Evolutionary conservation across 768 basidiomycete genomes (phyloP), one percentile per base, ranked within the genome.

Genomic region (Russula compacta): DNA sequence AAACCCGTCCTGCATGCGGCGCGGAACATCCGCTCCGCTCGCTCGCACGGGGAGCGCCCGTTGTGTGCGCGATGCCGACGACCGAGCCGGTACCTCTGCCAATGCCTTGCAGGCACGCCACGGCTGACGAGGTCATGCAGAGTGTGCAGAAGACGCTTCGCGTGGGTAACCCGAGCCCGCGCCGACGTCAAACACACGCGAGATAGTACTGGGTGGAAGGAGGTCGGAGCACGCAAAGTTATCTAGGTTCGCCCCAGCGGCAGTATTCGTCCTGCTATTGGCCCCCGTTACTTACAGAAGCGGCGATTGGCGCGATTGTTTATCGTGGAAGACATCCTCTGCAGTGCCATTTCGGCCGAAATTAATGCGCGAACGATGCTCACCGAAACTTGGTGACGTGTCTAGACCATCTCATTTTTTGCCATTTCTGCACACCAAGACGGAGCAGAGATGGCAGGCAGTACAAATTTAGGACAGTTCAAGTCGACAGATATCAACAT

Each of bases 31-130:
- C 73, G 66, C 98, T 95, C 15, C 72, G 60, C 52, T 79, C 68
- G 85, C 83, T 83, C 82, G 81, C 15, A 84, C 79, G 4, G 86
- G 84, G 9, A 98, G 79, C 64, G 86, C 83, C 0, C 82, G 79
- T 66, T 66, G 98, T 83, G 71, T 99, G 95, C 46, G 98, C 95
- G 66, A 98, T 89, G 3, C 92, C 94, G 12, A 95, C 78, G 6
- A 98, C 86, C 24, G 24, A 29, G 24, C 24, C 24, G 24, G 24
- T 29, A 29, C 24, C 24, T 29, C 24, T 29, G 24, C 24, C 24
- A 3, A 3, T 29, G 24, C 24, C 24, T 29, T 29, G 24, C 24
- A 29, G 24, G 43, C 19, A 14, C 11, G 24, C 24, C 12, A 68
- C 61, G 19, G 24, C 24, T 29, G 17, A 91, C 80, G 19, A 98